These are phyloP conservation scores for Phytophthora boehmeriae DNA, from an alignment of 352 stramenopile genomes.

Conservation along the genomic window DNA sequence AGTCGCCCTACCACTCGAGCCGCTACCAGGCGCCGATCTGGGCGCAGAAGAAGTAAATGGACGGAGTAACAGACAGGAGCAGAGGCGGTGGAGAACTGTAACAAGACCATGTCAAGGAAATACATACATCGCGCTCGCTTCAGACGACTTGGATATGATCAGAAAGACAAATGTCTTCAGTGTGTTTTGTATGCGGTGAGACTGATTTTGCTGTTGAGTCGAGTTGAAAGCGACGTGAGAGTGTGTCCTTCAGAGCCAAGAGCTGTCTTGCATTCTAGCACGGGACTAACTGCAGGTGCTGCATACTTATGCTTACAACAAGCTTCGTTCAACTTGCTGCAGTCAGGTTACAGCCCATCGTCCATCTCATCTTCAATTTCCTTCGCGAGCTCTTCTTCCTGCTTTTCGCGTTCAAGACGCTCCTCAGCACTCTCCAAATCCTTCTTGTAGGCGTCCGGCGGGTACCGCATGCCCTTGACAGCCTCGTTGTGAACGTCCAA, in stretches of 20 bases:
- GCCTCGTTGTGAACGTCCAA: conserved; percentile 99
- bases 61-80: conserved; percentile 2
- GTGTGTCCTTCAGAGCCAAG: neutral
- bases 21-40: conserved; percentile 83
- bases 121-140: conserved; percentile 22
- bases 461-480: conserved; percentile 97
- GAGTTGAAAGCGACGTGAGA: neutral
- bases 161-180: conserved; percentile 25
- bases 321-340: neutral
- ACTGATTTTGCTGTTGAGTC: conserved; percentile 19
- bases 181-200: conserved; percentile 15
- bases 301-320: conserved; percentile 1
- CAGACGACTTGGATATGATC: conserved; percentile 9
- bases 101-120: conserved; percentile 34
- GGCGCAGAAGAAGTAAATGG: conserved; percentile 73
- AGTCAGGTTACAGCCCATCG: conserved; percentile 72
- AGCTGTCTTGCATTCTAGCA: conserved; percentile 18
- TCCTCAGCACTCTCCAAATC: conserved; percentile 93
- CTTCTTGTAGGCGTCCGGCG: conserved; percentile 97
- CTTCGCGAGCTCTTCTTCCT: conserved; percentile 95
- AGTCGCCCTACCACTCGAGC: conserved; percentile 90
- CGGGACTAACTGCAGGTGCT: conserved; percentile 8
- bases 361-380: conserved; percentile 98
- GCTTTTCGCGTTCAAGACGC: conserved; percentile 91
- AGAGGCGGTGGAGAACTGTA: conserved; percentile 18